Conservation (phyloP, 495 filamentous ascomycete species). For the Pyronema domesticum region DNA sequence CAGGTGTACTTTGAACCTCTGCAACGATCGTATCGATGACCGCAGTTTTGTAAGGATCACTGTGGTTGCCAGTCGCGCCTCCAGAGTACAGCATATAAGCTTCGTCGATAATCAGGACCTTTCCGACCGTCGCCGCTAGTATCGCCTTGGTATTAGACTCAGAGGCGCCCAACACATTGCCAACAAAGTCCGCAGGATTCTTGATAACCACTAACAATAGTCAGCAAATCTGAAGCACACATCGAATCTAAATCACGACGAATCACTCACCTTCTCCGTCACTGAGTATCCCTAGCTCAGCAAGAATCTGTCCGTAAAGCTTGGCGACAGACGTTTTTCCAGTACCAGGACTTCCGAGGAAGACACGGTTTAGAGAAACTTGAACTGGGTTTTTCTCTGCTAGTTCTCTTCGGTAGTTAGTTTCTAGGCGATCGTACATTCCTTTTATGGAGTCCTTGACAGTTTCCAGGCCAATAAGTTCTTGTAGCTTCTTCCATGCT, state of each 20-base stretch:
- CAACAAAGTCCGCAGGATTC: slow-evolving; percentile 59
- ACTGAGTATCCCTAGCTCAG: slow-evolving; percentile 39
- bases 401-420: slow-evolving; percentile 40
- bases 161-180: slow-evolving; percentile 41
- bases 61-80: background rate
- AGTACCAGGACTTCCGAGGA: slow-evolving; percentile 52
- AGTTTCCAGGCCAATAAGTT: slow-evolving; percentile 35
- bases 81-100: slow-evolving; percentile 37
- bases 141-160: slow-evolving; percentile 58
- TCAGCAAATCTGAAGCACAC: background rate
- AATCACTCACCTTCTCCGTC: slow-evolving; percentile 27
- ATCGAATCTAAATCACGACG: background rate
- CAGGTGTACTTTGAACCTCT: slow-evolving; percentile 57
- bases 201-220: slow-evolving; percentile 38
- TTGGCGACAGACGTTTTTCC: slow-evolving; percentile 65
- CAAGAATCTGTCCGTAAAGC: slow-evolving; percentile 48
- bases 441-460: slow-evolving; percentile 39
- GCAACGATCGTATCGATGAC: slow-evolving; percentile 67
- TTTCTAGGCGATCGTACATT: slow-evolving; percentile 34
- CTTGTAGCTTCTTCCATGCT: slow-evolving; percentile 40
- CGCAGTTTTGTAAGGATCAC: slow-evolving; percentile 43
- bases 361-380: slow-evolving; percentile 48
- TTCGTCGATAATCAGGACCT: slow-evolving; percentile 58
- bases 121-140: slow-evolving; percentile 45
- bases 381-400: slow-evolving; percentile 31